A percentile compares a stretch with the other conserved stretches of the same genome.
phyloP scores from a whole-genome alignment of 2,329 filamentous ascomycete species.

The Pseudofabraea citricarpa region DNA sequence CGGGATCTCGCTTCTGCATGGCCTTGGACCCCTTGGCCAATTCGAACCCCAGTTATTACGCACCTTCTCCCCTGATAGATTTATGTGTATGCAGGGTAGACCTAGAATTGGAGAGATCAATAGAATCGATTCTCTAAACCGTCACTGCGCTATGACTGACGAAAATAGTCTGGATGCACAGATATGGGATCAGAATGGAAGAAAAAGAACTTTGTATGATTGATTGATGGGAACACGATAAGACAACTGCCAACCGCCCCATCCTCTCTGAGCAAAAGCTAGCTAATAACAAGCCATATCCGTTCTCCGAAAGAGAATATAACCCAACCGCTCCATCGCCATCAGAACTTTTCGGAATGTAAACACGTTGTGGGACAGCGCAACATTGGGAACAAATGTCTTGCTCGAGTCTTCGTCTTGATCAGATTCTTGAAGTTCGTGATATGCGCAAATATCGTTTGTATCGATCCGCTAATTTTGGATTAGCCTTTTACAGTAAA shows the following conservation, averaged over 20 bases:
- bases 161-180: too few relatives aligned
- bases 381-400: slow-evolving; percentile 21
- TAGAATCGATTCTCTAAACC: too few relatives aligned
- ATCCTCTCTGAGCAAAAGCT: slow-evolving; percentile 23
- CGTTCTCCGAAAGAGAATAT: slow-evolving; percentile 20
- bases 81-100: too few relatives aligned
- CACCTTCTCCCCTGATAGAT: too few relatives aligned
- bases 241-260: slow-evolving; percentile 19
- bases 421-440: slow-evolving; percentile 29
- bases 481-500: too few relatives aligned
- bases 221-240: slow-evolving; percentile 23
- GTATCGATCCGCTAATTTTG: slow-evolving; percentile 15
- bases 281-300: slow-evolving; percentile 19
- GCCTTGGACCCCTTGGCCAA: too few relatives aligned
- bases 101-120: too few relatives aligned
- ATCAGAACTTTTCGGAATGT: slow-evolving; percentile 30
- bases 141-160: too few relatives aligned
- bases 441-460: slow-evolving; percentile 24
- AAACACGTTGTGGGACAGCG: slow-evolving; percentile 24
- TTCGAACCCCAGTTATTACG: too few relatives aligned
- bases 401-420: slow-evolving; percentile 26
- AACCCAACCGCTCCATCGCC: slow-evolving; percentile 26
- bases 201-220: slow-evolving; percentile 25
- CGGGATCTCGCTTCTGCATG: background rate
- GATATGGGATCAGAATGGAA: slow-evolving; percentile 13